A percentile compares a stretch with the other conserved stretches of the same genome.
These are phyloP conservation scores for Phytopythium litorale DNA, from an alignment of 352 stramenopile genomes.

Conservation along the genomic window DNA sequence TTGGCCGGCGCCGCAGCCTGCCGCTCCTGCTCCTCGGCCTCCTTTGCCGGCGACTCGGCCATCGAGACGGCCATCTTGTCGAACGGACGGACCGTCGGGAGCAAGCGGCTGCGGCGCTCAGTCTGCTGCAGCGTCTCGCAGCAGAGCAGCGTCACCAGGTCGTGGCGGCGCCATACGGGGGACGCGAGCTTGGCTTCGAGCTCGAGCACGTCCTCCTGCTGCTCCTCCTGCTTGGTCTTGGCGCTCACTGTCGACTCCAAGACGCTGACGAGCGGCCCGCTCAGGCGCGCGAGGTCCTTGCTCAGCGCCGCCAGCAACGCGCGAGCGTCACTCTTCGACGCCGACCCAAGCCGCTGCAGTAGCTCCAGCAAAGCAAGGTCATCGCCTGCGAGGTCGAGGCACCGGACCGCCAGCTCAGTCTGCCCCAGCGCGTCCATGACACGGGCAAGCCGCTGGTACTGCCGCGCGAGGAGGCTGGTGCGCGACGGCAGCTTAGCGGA, in stretches of 20 bases:
- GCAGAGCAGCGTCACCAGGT: constrained; percentile 65
- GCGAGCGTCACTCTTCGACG: constrained; percentile 8
- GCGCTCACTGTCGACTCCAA: constrained; percentile 24
- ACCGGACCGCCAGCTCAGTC: constrained; percentile 46
- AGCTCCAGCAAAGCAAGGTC: constrained; percentile 59
- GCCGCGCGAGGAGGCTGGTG: constrained; percentile 29
- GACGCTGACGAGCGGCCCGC: constrained; percentile 42
- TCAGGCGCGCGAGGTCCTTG: constrained; percentile 53
- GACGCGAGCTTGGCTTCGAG: constrained; percentile 11
- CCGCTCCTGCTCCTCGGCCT: constrained; percentile 8
- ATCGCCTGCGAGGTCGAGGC: constrained; percentile 66
- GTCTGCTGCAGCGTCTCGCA: constrained; percentile 51
- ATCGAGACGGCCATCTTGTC: constrained; percentile 32
- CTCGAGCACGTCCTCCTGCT: background rate
- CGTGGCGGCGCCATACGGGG: constrained; percentile 24
- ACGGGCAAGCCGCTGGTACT: constrained; percentile 34
- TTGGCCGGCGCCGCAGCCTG: constrained; percentile 16
- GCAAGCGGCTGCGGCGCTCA: constrained; percentile 63
- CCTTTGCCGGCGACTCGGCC: background rate
- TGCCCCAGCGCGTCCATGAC: constrained; percentile 57
- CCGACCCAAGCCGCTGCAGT: constrained; percentile 20
- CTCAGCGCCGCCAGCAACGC: constrained; percentile 34
- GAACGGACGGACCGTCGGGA: constrained; percentile 43
- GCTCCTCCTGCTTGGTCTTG: background rate
- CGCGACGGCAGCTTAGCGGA: constrained; percentile 63